Base-by-base conservation (phyloP, 306 rosid species). In the Gleditsia sinensis region DNA sequence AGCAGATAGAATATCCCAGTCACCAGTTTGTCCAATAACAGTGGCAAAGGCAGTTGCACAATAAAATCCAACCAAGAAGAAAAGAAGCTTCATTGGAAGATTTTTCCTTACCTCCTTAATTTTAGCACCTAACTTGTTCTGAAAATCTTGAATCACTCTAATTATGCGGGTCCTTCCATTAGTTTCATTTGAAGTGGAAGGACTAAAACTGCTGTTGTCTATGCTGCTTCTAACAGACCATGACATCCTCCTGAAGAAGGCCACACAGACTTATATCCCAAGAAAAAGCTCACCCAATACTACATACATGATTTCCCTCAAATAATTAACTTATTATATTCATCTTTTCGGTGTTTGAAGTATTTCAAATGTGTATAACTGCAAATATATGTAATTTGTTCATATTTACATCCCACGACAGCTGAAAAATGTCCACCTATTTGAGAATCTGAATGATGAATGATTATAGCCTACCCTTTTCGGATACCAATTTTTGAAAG, bases 1-100 rank as follows among this genome's bases (percentile, higher is more conserved):
- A 34, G 98, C 98, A 66, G 97, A 94, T 51, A 91, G 90, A 81
- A 94, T 84, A 83, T 94, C 98, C 98, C 98, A 94, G 77, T 94
- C 97, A 24, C 98, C 98, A 2, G 96, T 94, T 88, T 94, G 97
- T 67, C 98, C 98, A 65, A 94, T 94, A 64, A 94, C 96, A 19
- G 98, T 94, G 67, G 97, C 89, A 71, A 91, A 94, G 12, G 97
- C 97, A 4, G 98, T 91, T 37, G 98, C 94, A 27, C 98, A 89
- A 79, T 94, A 94, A 85, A 89, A 91, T 58, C 98, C 98, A 17
- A 81, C 85, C 82, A 94, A 82, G 87, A 94, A 91, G 87, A 84
- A 93, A 62, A 94, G 67, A 36, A 94, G 68, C 81, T 91, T 94
- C 78, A 84, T 21, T 0, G 97, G 96, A 72, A 91, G 88, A 76